Evolutionary conservation across 352 stramenopile genomes (phyloP).

Genomic region (Globisporangium nunn): DNA sequence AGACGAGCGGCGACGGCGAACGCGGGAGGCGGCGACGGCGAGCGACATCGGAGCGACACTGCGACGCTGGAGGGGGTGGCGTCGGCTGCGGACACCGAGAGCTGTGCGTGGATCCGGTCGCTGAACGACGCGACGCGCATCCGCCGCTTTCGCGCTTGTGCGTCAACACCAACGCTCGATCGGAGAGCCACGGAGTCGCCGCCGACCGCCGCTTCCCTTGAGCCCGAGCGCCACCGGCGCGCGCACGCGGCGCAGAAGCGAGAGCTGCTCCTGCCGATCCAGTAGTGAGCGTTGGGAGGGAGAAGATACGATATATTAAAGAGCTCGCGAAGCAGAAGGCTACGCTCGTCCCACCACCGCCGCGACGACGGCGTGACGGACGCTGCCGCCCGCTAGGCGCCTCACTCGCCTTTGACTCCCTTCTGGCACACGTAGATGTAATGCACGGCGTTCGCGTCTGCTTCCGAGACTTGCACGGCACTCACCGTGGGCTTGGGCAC

Average conservation of each 20-base stretch:
- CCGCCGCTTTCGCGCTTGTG: neutral
- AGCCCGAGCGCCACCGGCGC: no score
- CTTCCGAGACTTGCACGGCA: conserved; percentile 88
- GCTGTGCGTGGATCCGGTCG: neutral
- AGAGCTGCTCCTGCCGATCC: neutral
- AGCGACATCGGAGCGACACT: neutral
- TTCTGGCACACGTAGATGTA: conserved; percentile 97
- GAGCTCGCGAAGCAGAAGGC: neutral
- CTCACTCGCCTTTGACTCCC: conserved; percentile 43
- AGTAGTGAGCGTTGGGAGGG: neutral
- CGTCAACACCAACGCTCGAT: neutral
- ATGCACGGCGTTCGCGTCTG: conserved; percentile 92
- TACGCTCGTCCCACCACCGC: no score
- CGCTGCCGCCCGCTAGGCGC: neutral
- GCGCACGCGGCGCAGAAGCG: neutral
- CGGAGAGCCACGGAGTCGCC: no score
- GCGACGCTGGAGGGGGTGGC: neutral
- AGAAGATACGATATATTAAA: conserved; percentile 12
- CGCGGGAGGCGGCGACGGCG: neutral
- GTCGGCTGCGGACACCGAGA: neutral
- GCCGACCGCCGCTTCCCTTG: no score
- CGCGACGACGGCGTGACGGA: neutral
- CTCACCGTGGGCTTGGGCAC: conserved; percentile 95
- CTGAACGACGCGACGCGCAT: neutral
- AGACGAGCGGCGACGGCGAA: neutral